Base-by-base conservation (phyloP, 1,284 basidiomycete genomes). In the Rhodotorula glutinis region DNA sequence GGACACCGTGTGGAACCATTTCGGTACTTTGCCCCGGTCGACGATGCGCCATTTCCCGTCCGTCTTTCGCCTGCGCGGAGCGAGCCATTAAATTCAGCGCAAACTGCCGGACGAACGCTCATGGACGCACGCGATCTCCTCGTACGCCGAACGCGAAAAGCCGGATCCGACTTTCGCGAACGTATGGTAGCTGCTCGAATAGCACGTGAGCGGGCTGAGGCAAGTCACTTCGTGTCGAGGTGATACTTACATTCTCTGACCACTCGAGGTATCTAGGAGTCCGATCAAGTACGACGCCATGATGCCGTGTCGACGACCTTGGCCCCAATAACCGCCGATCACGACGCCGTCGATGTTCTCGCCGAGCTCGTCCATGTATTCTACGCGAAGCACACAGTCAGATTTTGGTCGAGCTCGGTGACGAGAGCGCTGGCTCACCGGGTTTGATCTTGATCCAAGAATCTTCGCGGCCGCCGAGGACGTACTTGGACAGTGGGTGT, bases 391-490 rank as follows among this genome's bases (percentile, higher is more conserved):
- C 41, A 19, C 2, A 43, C 41, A 43, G 21, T 25, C 21, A 43
- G 23, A 5, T n/a, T 14, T 40, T 29, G 29, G 8, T 23, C 19
- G 1, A 10, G 1, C 33, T 17, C 2, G 19, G 21, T 9, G 23
- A 25, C 33, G 30, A 53, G 27, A n/a, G 21, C 29, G n/a, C 11
- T 33, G 30, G 19, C 65, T 27, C 3, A 72, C 66, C 73, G 4
- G 93, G 93, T 77, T 96, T 97, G 46, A 94, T 85, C 85, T 97
- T 97, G 75, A 94, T 86, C 92, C 94, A 97, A 74, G 91, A 88
- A 75, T 86, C 85, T 73, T 89, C 91, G 61, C 93, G 83, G 2
- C 89, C 90, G 75, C 92, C 92, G 55, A 94, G 80, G 19, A 86
- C 82, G 78, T 98, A 98, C 66, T 86, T 83, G 0, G 88, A 85